Percentiles rank a stretch among this genome's conserved stretches.
phyloP scores from a whole-genome alignment of 1,284 basidiomycete genomes.

The Ustilago shanxiensis region DNA sequence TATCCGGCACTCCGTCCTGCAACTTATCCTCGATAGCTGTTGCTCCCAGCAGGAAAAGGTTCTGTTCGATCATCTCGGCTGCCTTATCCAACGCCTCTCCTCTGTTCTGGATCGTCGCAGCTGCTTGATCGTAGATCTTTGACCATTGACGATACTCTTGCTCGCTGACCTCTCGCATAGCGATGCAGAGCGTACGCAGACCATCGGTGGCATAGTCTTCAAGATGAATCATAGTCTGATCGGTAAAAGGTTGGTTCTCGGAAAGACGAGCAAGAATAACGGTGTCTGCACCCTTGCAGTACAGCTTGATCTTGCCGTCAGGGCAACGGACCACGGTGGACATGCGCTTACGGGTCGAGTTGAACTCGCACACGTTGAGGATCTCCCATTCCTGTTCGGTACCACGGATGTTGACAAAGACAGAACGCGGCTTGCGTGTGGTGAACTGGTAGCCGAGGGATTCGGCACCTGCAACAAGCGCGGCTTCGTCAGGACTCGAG shows the following conservation, averaged over 20 bases:
- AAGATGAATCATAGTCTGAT: constrained; percentile 88
- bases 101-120: constrained; percentile 89
- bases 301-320: constrained; percentile 91
- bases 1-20: constrained; percentile 97
- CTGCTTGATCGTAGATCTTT: constrained; percentile 88
- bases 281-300: constrained; percentile 97
- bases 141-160: constrained; percentile 92
- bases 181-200: constrained; percentile 94
- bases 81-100: constrained; percentile 93
- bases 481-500: constrained; percentile 97
- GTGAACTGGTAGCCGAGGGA: constrained; percentile 92
- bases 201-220: constrained; percentile 89
- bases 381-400: constrained; percentile 85
- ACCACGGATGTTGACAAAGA: constrained; percentile 86
- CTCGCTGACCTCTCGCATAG: constrained; percentile 89
- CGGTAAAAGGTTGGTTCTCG: constrained; percentile 80
- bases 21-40: constrained; percentile 99
- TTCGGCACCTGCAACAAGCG: constrained; percentile 93
- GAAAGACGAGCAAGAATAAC: constrained; percentile 75
- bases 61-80: constrained; percentile 94
- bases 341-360: constrained; percentile 97
- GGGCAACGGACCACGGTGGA: constrained; percentile 90
- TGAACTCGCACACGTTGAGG: constrained; percentile 98
- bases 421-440: constrained; percentile 93
- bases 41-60: constrained; percentile 90